These are phyloP conservation scores for Pseudocercospora pini-densiflorae DNA, from an alignment of 2,329 filamentous ascomycete species.

Conservation along the genomic window DNA sequence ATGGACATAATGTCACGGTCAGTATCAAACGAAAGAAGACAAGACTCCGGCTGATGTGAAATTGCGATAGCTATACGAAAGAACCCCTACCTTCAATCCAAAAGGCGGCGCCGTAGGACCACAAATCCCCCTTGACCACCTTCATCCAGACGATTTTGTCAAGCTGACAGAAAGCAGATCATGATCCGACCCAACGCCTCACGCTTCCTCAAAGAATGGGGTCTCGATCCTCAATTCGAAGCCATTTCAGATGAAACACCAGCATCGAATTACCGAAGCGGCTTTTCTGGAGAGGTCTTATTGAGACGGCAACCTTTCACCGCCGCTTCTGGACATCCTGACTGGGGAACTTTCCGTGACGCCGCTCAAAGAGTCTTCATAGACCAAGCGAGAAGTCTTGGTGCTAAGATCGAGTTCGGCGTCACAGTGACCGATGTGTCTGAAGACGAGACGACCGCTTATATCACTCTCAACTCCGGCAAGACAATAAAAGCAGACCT, in stretches of 20 bases:
- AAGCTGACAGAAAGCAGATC: neutral
- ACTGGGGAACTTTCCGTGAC: conserved; percentile 11
- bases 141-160: neutral
- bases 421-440: conserved; percentile 1
- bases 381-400: neutral
- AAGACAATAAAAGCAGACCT: conserved; percentile 13
- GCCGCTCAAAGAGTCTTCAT: conserved; percentile 7
- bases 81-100: conserved; percentile 1
- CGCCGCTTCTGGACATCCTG: neutral
- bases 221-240: conserved; percentile 6
- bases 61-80: conserved; percentile 1
- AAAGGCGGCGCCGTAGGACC: conserved; percentile 4
- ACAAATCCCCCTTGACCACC: neutral
- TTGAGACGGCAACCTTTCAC: neutral
- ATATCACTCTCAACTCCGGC: neutral
- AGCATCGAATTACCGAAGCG: conserved; percentile 10
- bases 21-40: neutral
- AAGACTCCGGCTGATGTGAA: neutral
- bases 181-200: conserved; percentile 17
- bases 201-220: conserved; percentile 11
- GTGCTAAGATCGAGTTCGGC: conserved; percentile 8
- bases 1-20: conserved; percentile 13
- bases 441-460: conserved; percentile 4
- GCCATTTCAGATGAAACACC: conserved; percentile 9
- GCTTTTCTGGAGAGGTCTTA: neutral